Conservation (phyloP, 768 basidiomycete genomes). For the button mushroom (Agaricus bisporus) region DNA sequence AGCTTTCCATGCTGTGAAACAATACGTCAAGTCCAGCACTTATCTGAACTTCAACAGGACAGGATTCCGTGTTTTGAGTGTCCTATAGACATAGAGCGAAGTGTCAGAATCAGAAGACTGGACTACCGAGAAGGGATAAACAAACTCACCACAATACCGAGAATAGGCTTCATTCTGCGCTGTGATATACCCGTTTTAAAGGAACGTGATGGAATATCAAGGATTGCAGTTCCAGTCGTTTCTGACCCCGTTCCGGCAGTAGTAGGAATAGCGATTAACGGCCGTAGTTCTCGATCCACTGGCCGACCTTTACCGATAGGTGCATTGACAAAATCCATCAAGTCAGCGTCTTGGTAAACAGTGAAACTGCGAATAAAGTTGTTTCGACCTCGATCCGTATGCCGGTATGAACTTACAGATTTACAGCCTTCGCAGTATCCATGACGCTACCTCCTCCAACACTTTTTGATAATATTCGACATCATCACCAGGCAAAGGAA, state of each 20-base stretch:
- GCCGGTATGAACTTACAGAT: constrained; percentile 47
- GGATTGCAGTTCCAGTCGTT: constrained; percentile 91
- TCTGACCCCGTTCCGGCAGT: constrained; percentile 88
- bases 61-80: constrained; percentile 84
- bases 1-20: constrained; percentile 94
- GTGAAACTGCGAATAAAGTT: constrained; percentile 51
- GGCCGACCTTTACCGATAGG: constrained; percentile 91
- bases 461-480: constrained; percentile 27
- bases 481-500: background rate
- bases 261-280: constrained; percentile 80
- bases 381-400: background rate
- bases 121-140: background rate
- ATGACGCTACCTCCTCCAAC: constrained; percentile 94
- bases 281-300: constrained; percentile 65
- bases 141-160: constrained; percentile 64
- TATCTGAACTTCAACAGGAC: constrained; percentile 87
- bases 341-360: constrained; percentile 86
- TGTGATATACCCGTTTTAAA: constrained; percentile 98
- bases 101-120: background rate
- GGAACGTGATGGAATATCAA: constrained; percentile 84
- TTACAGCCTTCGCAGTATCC: constrained; percentile 94
- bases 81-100: constrained; percentile 35
- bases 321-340: constrained; percentile 96
- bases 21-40: constrained; percentile 90
- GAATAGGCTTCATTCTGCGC: constrained; percentile 82